Evolutionary conservation across 371 early-diverging fungal species (phyloP).

Genomic region (Thermomucor indicae-seudaticae): DNA sequence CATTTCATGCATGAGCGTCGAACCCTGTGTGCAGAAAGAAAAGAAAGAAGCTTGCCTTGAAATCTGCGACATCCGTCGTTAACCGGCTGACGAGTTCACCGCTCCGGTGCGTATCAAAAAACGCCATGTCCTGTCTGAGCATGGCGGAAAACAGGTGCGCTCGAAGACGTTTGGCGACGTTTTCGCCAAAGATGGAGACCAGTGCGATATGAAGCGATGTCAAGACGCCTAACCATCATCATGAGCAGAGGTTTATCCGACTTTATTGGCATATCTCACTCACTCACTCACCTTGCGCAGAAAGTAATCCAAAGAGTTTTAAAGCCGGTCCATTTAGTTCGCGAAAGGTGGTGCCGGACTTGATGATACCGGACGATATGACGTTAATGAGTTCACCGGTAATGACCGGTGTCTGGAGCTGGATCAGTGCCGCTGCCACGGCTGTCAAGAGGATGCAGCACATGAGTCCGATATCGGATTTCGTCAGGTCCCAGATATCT

Average conservation of each 20-base stretch:
- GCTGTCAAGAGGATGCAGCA: conserved; percentile 55
- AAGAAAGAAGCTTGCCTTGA: conserved; percentile 41
- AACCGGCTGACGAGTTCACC: conserved; percentile 67
- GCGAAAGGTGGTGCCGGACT: conserved; percentile 10
- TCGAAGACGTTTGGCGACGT: conserved; percentile 57
- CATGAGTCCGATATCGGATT: conserved; percentile 52
- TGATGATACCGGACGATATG: conserved; percentile 39
- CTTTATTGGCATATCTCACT: background rate
- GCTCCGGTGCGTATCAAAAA: conserved; percentile 66
- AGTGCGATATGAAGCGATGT: conserved; percentile 73
- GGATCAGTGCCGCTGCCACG: conserved; percentile 62
- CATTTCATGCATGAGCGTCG: background rate
- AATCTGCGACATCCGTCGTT: conserved; percentile 69
- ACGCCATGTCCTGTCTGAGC: conserved; percentile 65
- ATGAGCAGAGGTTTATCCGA: background rate
- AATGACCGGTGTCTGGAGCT: conserved; percentile 64
- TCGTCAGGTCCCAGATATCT: conserved; percentile 47
- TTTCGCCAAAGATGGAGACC: conserved; percentile 72
- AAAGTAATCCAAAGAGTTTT: conserved; percentile 50
- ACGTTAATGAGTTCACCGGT: conserved; percentile 74
- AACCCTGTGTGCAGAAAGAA: background rate
- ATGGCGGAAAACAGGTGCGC: conserved; percentile 52
- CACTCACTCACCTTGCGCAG: conserved; percentile 47
- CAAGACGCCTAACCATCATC: conserved; percentile 30
- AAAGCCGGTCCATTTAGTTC: conserved; percentile 51